Evolutionary conservation across 306 rosid genomes (phyloP), one percentile per base, ranked within the genome.

Genomic region (Prinsepia uniflora): DNA sequence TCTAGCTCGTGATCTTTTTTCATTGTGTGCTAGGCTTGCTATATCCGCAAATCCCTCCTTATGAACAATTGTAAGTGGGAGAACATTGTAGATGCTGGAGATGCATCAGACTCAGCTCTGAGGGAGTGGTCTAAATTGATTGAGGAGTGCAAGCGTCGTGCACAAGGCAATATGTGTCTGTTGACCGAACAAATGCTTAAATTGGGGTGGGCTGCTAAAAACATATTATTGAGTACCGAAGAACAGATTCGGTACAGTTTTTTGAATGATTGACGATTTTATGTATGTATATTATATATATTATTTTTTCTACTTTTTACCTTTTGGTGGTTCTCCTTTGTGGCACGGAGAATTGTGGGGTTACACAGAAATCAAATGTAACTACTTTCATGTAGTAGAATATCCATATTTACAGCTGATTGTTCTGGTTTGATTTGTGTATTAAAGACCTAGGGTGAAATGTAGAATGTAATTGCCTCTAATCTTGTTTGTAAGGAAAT

Each of bases 221-320:
- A 83, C 77, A 80, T 93, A 72, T 77, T 90, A 24, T 55, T 93
- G 74, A 85, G 87, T 22, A 41, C 79, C 70, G 75, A 68, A 65
- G 96, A 93, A 65, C 93, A 88, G 45, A 64, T 36, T 71, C 80
- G 93, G 56, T 93, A 86, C 83, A 85, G 81, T 68, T 86, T 86
- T 78, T 79, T 85, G 53, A 79, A 68, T 75, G 88, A 89, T 46
- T 88, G 67, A 76, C 79, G 39, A 53, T 10, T 68, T 39, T 8
- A 7, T 19, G 72, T 50, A 6, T n/a, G 44, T 66, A 17, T 22
- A 67, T 17, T 2, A 2, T 50, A 11, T 4, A 22, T 17, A 5
- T 55, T 15, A 36, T 19, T 15, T 56, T 20, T 10, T 7, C 15
- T 52, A 6, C 3, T 39, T 40, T 14, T 39, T 17, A 7, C 40